Base-by-base conservation (phyloP, 495 filamentous ascomycete genomes). In the Trichoderma erinaceum region DNA sequence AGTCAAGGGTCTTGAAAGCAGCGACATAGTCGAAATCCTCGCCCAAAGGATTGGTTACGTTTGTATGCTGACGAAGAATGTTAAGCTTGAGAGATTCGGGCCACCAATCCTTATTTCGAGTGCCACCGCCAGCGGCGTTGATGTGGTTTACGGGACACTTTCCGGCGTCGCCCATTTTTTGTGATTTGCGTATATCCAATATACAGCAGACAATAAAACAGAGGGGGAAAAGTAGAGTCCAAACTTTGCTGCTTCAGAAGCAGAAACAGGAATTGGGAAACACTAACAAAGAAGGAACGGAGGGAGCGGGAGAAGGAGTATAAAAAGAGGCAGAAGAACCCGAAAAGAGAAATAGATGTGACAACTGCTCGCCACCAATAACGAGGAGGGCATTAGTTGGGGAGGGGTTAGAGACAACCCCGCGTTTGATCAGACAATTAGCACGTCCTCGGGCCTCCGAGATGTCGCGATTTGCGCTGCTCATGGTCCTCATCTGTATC, bases 1-100 rank as follows among this genome's bases (percentile, higher is more conserved):
- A 90, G 79, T 91, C 89, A 29, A 91, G 79, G 70, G 74, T 83
- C 79, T 89, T 87, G 82, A 90, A 90, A 65, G 88, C 88, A 1
- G 81, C 78, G 21, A 82, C 83, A 79, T 91, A 91, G 77, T 90
- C 82, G 69, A 90, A 89, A 72, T 88, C 85, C 66, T 81, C 78
- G 73, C 68, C 75, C 69, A 84, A 69, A 4, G 89, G 88, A 75
- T 87, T 88, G 67, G 84, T 85, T n/a, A 78, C 77, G 10, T 78
- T 69, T 52, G 82, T 86, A 75, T 90, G 86, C 76, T 91, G 89
- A 72, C 88, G 89, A 56, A 91, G 86, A 78, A 90, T 87, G 79
- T 86, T 86, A 63, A 90, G 78, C 75, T 81, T 84, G 64, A 91
- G 78, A 70, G 81, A 74, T 63, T 84, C 78, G 46, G 89, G 88